Evolutionary conservation across 352 stramenopile species (phyloP).

Genomic region (Plasmopara halstedii): DNA sequence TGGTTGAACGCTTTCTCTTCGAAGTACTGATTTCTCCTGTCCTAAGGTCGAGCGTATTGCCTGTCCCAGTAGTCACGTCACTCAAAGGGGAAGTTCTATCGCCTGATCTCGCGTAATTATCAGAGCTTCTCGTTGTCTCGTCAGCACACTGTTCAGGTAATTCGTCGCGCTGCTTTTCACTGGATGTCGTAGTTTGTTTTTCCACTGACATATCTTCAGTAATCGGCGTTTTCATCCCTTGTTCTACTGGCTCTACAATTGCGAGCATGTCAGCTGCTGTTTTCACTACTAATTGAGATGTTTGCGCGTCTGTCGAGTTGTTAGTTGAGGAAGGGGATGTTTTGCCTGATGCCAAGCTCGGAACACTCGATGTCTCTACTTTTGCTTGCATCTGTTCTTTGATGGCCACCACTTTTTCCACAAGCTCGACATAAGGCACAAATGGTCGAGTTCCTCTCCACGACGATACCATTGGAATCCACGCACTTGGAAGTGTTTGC

Average conservation of each 20-base stretch:
- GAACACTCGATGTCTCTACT: constrained; percentile 5
- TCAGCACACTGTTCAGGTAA: no score
- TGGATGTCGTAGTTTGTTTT: constrained; percentile 1
- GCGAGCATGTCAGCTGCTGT: not conserved
- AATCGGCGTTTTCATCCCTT: not conserved
- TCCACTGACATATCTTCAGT: not conserved
- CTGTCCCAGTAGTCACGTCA: constrained; percentile 6
- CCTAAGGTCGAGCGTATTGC: constrained; percentile 16
- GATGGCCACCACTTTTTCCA: constrained; percentile 25
- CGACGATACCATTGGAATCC: constrained; percentile 18
- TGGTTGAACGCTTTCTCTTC: not conserved
- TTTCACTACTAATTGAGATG: not conserved
- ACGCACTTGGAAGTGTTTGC: constrained; percentile 26
- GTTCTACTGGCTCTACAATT: constrained; percentile 4
- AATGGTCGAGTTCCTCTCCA: constrained; percentile 33
- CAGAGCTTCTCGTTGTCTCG: constrained; percentile 1
- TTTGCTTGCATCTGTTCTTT: constrained; percentile 15
- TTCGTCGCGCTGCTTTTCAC: constrained; percentile 7
- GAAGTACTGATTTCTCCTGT: constrained; percentile 5
- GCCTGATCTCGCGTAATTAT: not conserved
- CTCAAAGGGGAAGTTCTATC: constrained; percentile 5
- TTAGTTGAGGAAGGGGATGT: not conserved
- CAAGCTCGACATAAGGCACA: constrained; percentile 33
- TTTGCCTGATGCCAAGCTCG: constrained; percentile 1
- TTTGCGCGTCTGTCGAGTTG: constrained; percentile 4